A percentile compares a stretch with the other conserved stretches of the same genome.
Conservation (phyloP, 257 asterid genomes). For the Orobanche coerulescens region DNA sequence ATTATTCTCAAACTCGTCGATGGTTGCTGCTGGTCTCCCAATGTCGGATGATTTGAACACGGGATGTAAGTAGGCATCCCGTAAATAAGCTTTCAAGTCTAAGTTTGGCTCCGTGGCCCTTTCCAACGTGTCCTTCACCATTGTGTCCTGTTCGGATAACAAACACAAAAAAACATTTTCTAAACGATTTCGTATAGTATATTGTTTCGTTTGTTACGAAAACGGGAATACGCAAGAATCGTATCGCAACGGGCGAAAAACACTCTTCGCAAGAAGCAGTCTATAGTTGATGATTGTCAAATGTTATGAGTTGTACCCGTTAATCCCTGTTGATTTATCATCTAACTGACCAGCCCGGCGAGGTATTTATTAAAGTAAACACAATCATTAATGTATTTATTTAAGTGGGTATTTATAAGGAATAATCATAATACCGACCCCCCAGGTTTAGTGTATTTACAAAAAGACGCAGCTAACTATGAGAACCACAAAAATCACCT, state of each 20-base stretch:
- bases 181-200: not conserved
- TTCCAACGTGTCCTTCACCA: constrained; percentile 64
- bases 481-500: too few species aligned
- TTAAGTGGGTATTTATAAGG: too few species aligned
- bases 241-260: too few species aligned
- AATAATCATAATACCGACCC: not conserved
- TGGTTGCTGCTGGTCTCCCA: constrained; percentile 18
- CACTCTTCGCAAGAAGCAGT: too few species aligned
- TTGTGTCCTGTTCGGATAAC: constrained; percentile 47
- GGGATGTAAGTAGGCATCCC: constrained; percentile 57
- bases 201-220: not conserved
- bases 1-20: constrained; percentile 39
- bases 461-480: too few species aligned
- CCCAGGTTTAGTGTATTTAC: not conserved
- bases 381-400: too few species aligned
- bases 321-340: too few species aligned
- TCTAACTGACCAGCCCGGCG: too few species aligned
- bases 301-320: too few species aligned
- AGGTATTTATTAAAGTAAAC: too few species aligned
- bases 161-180: not conserved
- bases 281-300: too few species aligned
- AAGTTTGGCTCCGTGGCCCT: constrained; percentile 61
- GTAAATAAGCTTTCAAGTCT: constrained; percentile 48
- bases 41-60: constrained; percentile 41
- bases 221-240: not conserved